Conservation (phyloP, 1,284 basidiomycete species). For the Cystobasidiaceae sp. region DNA sequence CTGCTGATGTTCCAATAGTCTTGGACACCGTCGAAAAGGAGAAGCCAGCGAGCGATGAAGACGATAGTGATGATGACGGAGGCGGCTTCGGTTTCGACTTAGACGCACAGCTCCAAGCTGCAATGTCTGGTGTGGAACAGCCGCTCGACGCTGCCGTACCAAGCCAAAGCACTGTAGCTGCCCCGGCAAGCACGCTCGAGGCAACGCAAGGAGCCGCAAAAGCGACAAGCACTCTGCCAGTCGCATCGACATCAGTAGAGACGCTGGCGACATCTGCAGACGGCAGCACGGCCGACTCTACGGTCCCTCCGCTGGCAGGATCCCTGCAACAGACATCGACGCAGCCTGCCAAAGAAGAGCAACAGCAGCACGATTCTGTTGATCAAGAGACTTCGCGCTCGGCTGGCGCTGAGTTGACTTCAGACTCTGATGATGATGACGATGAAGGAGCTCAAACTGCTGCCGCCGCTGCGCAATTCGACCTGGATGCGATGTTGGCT, state of each 20-base stretch:
- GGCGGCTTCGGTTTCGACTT: constrained; percentile 3
- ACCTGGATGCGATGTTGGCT: constrained; percentile 26
- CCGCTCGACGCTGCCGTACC: not conserved
- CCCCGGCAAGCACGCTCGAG: not conserved
- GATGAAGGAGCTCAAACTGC: not conserved
- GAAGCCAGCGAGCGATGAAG: not conserved
- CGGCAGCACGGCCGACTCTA: too few relatives aligned
- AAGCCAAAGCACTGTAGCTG: not conserved
- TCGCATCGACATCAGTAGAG: too few relatives aligned
- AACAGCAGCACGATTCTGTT: not conserved
- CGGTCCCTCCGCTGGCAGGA: too few relatives aligned
- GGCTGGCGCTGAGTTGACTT: too few relatives aligned
- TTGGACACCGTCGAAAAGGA: not conserved
- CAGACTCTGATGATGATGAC: constrained; percentile 4
- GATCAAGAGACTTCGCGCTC: too few relatives aligned
- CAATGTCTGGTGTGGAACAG: not conserved
- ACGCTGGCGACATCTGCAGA: too few relatives aligned
- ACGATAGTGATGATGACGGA: constrained; percentile 13
- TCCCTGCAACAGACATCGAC: too few relatives aligned
- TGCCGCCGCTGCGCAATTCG: not conserved
- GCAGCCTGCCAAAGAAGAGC: too few relatives aligned
- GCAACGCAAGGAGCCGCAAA: too few relatives aligned
- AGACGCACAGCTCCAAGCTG: constrained; percentile 24
- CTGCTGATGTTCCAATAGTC: not conserved
- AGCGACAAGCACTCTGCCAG: too few relatives aligned